These are phyloP conservation scores for Aspergillus biplanus DNA, from an alignment of 495 filamentous ascomycete species.

Conservation along the genomic window DNA sequence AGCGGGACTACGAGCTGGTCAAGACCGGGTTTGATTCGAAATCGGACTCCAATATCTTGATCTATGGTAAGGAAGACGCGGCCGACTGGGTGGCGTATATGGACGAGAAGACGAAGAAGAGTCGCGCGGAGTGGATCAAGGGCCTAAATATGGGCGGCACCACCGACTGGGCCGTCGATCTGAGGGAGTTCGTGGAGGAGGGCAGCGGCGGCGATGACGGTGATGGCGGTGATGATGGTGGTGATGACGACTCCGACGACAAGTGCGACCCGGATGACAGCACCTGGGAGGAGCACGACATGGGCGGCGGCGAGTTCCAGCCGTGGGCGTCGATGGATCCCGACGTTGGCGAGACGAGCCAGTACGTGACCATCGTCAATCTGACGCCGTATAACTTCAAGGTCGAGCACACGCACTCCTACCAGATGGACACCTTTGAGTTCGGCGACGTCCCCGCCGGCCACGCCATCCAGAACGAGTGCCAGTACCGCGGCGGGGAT, in stretches of 20 bases:
- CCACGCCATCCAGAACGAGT: conserved; percentile 12
- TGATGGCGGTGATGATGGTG: neutral
- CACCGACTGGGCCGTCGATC: conserved; percentile 44
- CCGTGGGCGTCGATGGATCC: too few species aligned
- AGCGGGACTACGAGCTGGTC: conserved; percentile 21
- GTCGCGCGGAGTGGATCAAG: conserved; percentile 21
- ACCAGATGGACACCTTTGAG: conserved; percentile 19
- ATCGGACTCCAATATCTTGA: conserved; percentile 37
- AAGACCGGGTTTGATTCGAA: conserved; percentile 5
- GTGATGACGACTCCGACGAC: neutral
- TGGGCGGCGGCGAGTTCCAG: too few species aligned
- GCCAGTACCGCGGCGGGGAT: conserved; percentile 6
- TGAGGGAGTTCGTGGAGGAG: conserved; percentile 15
- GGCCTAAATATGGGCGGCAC: conserved; percentile 34
- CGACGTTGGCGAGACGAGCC: too few species aligned
- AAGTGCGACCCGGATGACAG: neutral
- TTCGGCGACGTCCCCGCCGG: conserved; percentile 17
- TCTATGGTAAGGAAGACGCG: conserved; percentile 43
- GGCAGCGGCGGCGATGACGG: conserved; percentile 1
- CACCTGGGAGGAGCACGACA: too few species aligned
- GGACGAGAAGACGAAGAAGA: conserved; percentile 29
- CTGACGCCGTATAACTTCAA: conserved; percentile 16
- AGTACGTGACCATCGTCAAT: conserved; percentile 19
- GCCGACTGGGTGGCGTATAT: conserved; percentile 48
- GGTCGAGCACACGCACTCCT: conserved; percentile 15